Evolutionary conservation across 768 basidiomycete species (phyloP), one percentile per base, ranked within the genome.

Genomic region (Suillus fuscotomentosus): DNA sequence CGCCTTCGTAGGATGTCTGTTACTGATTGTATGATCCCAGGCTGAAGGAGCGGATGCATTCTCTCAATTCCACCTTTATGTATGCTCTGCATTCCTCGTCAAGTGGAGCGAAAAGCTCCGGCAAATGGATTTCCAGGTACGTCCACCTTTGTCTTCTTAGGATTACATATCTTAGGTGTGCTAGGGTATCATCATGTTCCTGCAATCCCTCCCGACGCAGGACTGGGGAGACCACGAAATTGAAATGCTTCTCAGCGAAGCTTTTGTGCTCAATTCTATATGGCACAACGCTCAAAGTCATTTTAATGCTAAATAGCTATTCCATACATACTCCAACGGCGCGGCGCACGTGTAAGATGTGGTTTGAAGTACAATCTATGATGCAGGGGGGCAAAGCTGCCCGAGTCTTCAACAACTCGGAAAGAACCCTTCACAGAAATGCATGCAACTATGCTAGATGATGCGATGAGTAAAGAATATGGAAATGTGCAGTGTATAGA

Each of bases 131-230:
- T 99, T 99, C 72, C 97, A 99, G 87, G 97, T 92, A 67, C 72
- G 83, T 75, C 24, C 20, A 36, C 17, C 31, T 7, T 31, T 5
- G 39, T 56, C 34, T 57, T 27, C 20, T 51, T 11, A 13, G 63
- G 50, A 51, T 65, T 45, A 51, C 64, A 60, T 57, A 60, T 51
- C 60, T 38, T 22, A 31, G 22, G 63, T 41, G 60, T 43, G 54
- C 11, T 68, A 99, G 97, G 95, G 94, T 63, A 96, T 99, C 75
- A 99, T 99, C 75, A 99, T 99, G 91, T 99, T 97, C 79, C 83
- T 99, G 14, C 94, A 96, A 74, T 94, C 91, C 1, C 83, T 94
- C 5, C 94, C 94, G 15, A 96, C 94, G 7, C 93, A 95, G 73
- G 87, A 86, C 62, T 99, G 97, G 97, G 88, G 90, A 24, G 96